Evolutionary conservation across 495 filamentous ascomycete species (phyloP).

Genomic region (Xylaria scruposa): DNA sequence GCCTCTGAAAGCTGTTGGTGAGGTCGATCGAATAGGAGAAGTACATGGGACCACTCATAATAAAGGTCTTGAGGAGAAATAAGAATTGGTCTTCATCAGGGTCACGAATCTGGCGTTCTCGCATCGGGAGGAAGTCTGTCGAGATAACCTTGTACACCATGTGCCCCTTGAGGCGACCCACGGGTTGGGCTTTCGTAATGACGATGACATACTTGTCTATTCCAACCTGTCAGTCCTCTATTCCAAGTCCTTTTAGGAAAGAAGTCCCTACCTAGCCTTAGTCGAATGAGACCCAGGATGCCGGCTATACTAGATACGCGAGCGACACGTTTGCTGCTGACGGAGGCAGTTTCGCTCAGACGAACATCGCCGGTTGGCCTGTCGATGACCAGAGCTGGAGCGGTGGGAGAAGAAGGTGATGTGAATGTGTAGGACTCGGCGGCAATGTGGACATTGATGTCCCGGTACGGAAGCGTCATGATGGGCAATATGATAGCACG

Average conservation of each 20-base stretch:
- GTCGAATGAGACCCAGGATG: conserved; percentile 87
- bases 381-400: conserved; percentile 85
- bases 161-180: conserved; percentile 89
- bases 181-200: conserved; percentile 91
- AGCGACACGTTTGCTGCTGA: conserved; percentile 80
- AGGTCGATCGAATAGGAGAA: conserved; percentile 96
- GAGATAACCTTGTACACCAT: conserved; percentile 90
- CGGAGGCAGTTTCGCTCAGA: conserved; percentile 76
- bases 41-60: conserved; percentile 90
- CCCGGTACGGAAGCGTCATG: conserved; percentile 81
- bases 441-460: conserved; percentile 94
- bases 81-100: conserved; percentile 92
- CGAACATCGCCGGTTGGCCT: conserved; percentile 91
- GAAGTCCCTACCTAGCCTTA: conserved; percentile 77
- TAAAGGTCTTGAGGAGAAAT: conserved; percentile 72
- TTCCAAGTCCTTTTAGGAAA: conserved; percentile 1
- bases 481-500: conserved; percentile 24
- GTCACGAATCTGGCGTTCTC: conserved; percentile 89
- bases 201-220: conserved; percentile 95
- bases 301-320: conserved; percentile 80
- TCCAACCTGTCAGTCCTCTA: conserved; percentile 27
- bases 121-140: conserved; percentile 92
- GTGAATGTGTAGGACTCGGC: conserved; percentile 93
- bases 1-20: conserved; percentile 93
- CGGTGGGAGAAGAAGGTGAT: conserved; percentile 89